These are phyloP conservation scores for Zygoascus meyerae DNA, from an alignment of 1,139 yeast species.

Conservation along the genomic window DNA sequence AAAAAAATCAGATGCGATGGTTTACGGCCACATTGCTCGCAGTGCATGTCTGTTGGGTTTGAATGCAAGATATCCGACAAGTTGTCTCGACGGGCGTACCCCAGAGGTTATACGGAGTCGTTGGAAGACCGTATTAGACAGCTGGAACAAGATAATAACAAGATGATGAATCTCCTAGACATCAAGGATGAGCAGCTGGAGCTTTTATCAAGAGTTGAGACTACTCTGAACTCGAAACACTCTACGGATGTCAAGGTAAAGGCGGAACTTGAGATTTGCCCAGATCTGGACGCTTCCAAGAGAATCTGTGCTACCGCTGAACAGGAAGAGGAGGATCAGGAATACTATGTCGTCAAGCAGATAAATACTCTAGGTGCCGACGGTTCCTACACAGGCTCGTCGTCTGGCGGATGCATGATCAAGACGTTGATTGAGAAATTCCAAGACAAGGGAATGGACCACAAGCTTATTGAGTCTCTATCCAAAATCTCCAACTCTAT, in stretches of 20 bases:
- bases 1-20: conserved; percentile 74
- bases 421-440: conserved; percentile 28
- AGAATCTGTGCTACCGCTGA: conserved; percentile 1
- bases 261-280: neutral
- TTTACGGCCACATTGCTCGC: conserved; percentile 53
- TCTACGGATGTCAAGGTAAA: neutral
- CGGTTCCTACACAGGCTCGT: conserved; percentile 32
- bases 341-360: conserved; percentile 26
- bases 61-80: conserved; percentile 73
- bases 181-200: conserved; percentile 57
- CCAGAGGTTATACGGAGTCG: conserved; percentile 70
- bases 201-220: conserved; percentile 30
- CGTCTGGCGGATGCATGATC: conserved; percentile 32
- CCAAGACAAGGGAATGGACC: conserved; percentile 20
- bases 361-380: conserved; percentile 26
- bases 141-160: conserved; percentile 53
- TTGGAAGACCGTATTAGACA: conserved; percentile 57
- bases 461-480: conserved; percentile 19
- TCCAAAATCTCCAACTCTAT: conserved; percentile 16
- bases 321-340: conserved; percentile 24
- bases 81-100: conserved; percentile 62
- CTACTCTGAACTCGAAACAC: conserved; percentile 5
- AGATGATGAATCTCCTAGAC: conserved; percentile 48
- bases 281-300: neutral
- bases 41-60: conserved; percentile 61